Percentiles rank a stretch among this genome's conserved stretches.
Evolutionary conservation across 106 monocot species (phyloP).

Genomic region (Dendrobium huoshanense): DNA sequence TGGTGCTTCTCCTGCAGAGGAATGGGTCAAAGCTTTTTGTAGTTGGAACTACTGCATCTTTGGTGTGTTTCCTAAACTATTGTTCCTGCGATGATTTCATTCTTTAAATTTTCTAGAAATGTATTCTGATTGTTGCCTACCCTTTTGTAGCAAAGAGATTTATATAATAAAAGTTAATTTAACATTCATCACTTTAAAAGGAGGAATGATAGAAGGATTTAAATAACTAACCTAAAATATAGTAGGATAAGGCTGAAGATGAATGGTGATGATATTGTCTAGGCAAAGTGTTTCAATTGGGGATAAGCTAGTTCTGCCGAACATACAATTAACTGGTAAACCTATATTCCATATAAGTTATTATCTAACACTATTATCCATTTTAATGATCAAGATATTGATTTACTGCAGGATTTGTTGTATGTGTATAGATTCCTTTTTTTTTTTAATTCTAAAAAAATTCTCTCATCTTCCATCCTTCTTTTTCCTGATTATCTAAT

Average conservation of each 20-base stretch:
- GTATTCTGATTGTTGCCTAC: neutral
- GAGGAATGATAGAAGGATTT: neutral
- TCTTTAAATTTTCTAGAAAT: neutral
- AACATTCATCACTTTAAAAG: neutral
- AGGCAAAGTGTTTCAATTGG: neutral
- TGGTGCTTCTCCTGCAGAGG: conserved; percentile 31
- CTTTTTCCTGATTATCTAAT: too few relatives aligned
- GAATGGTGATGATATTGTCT: neutral
- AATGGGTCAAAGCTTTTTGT: conserved; percentile 73
- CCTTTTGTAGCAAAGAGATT: neutral
- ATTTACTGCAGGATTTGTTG: too few relatives aligned
- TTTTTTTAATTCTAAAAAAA: too few relatives aligned
- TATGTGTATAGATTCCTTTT: too few relatives aligned
- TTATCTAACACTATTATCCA: too few relatives aligned
- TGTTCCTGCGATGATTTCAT: neutral
- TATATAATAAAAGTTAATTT: neutral
- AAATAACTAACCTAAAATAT: neutral
- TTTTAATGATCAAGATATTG: too few relatives aligned
- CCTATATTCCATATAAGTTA: too few relatives aligned
- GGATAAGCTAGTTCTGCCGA: neutral
- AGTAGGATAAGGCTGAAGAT: neutral
- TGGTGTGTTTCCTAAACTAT: conserved; percentile 31
- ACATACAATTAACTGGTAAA: too few relatives aligned
- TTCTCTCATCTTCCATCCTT: too few relatives aligned
- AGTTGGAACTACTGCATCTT: conserved; percentile 67